Conservation (phyloP, 495 filamentous ascomycete genomes). For the Patellaria atrata region DNA sequence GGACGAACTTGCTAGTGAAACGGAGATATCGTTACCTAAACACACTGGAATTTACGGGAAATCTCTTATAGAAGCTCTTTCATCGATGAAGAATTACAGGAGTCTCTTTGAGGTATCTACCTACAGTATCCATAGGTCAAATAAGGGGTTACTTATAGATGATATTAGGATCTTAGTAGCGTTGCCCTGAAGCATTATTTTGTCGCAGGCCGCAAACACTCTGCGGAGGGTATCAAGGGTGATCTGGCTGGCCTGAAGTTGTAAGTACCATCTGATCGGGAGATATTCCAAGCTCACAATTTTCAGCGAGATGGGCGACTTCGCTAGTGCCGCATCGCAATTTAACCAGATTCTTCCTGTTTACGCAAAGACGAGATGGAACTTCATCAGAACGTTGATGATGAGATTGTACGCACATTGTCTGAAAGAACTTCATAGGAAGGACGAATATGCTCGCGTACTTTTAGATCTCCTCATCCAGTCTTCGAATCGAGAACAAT, state of each 20-base stretch:
- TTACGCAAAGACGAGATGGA: constrained; percentile 72
- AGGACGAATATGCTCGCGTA: constrained; percentile 67
- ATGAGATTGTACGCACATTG: constrained; percentile 75
- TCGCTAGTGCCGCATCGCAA: constrained; percentile 56
- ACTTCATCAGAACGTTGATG: constrained; percentile 62
- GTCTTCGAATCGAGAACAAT: constrained; percentile 36
- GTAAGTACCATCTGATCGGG: constrained; percentile 27
- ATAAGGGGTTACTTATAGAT: too few species aligned
- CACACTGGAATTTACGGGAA: constrained; percentile 12
- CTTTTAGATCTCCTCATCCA: constrained; percentile 59
- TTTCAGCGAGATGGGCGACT: constrained; percentile 48
- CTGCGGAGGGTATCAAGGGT: constrained; percentile 59
- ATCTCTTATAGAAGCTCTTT: constrained; percentile 10
- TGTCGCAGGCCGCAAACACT: constrained; percentile 59
- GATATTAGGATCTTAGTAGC: constrained; percentile 29
- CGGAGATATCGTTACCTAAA: constrained; percentile 4
- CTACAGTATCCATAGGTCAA: too few species aligned
- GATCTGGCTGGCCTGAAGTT: constrained; percentile 80
- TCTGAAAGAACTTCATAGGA: constrained; percentile 57
- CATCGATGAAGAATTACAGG: constrained; percentile 19
- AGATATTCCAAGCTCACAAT: constrained; percentile 3
- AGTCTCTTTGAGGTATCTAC: constrained; percentile 18
- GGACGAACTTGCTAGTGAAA: constrained; percentile 21
- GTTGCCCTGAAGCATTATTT: constrained; percentile 42
- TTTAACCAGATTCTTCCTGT: constrained; percentile 71